Conservation (phyloP, 2,329 filamentous ascomycete species). For the Aspergillus fumigatus region DNA sequence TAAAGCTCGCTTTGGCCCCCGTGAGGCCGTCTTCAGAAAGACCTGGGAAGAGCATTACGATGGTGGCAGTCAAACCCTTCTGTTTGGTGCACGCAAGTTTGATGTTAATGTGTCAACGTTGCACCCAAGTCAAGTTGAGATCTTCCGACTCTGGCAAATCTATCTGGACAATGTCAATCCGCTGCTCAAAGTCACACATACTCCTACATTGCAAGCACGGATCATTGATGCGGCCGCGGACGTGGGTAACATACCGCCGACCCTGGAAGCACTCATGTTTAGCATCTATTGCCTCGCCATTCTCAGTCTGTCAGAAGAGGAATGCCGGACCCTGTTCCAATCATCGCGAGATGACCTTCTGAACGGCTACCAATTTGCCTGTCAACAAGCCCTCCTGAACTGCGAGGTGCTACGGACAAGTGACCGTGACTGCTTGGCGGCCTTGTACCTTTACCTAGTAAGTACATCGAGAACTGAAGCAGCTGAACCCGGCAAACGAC, state of each 20-base stretch:
- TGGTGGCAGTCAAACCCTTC: constrained; percentile 43
- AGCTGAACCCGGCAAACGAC: not conserved
- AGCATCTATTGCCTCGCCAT: constrained; percentile 58
- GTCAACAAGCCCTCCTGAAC: constrained; percentile 45
- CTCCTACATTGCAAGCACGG: constrained; percentile 59
- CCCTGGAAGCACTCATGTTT: constrained; percentile 65
- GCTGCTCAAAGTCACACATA: constrained; percentile 63
- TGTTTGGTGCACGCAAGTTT: constrained; percentile 47
- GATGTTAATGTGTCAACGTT: constrained; percentile 45
- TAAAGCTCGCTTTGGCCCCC: constrained; percentile 25
- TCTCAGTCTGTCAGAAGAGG: constrained; percentile 51
- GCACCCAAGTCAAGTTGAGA: constrained; percentile 61
- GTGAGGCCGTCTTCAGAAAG: constrained; percentile 37
- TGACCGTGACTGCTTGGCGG: constrained; percentile 47
- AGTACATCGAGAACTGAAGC: constrained; percentile 23
- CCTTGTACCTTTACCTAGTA: constrained; percentile 53
- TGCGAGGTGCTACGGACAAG: constrained; percentile 38
- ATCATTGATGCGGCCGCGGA: constrained; percentile 60
- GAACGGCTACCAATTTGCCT: constrained; percentile 40
- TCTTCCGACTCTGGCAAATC: constrained; percentile 57
- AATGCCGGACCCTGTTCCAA: constrained; percentile 45
- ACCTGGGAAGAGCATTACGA: constrained; percentile 44
- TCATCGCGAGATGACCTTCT: constrained; percentile 37
- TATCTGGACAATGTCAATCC: constrained; percentile 68
- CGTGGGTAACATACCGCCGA: constrained; percentile 50